Conservation (phyloP, 768 basidiomycete species). For the Tylopilus vinaceipallidus region DNA sequence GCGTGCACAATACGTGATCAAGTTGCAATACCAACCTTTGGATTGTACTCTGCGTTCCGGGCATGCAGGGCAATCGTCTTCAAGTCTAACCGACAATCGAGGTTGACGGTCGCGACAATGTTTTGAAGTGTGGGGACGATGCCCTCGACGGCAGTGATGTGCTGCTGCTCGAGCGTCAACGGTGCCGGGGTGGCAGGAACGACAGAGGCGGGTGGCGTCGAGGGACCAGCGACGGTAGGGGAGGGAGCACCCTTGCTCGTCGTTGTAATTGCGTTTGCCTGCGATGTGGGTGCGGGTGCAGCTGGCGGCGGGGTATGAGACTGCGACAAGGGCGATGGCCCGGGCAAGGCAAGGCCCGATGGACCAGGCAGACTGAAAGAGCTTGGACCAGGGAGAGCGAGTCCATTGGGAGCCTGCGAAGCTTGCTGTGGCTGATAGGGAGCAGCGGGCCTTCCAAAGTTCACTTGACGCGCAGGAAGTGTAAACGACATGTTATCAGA, state of each 20-base stretch:
- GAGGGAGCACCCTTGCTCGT: slow-evolving; percentile 31
- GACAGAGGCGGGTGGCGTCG: slow-evolving; percentile 49
- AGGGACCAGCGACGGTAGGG: slow-evolving; percentile 55
- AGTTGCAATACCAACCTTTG: slow-evolving; percentile 82
- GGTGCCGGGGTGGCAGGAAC: slow-evolving; percentile 68
- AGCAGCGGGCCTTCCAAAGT: slow-evolving; percentile 64
- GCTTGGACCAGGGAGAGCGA: slow-evolving; percentile 53
- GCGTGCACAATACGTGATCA: slow-evolving; percentile 41
- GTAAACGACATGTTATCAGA: slow-evolving; percentile 51
- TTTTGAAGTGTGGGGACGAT: slow-evolving; percentile 99
- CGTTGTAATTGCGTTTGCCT: slow-evolving; percentile 32
- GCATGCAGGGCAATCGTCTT: slow-evolving; percentile 99
- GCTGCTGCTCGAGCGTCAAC: slow-evolving; percentile 85
- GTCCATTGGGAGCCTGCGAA: slow-evolving; percentile 45
- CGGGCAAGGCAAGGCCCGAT: slow-evolving; percentile 48
- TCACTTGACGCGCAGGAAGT: slow-evolving; percentile 76
- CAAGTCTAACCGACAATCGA: slow-evolving; percentile 93
- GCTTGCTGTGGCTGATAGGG: slow-evolving; percentile 42
- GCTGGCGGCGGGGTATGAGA: slow-evolving; percentile 34
- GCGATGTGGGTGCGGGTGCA: slow-evolving; percentile 12
- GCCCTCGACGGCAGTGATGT: slow-evolving; percentile 95
- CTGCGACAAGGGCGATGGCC: slow-evolving; percentile 56
- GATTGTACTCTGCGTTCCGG: slow-evolving; percentile 98
- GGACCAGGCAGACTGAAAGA: slow-evolving; percentile 44
- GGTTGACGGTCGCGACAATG: slow-evolving; percentile 98